phyloP scores from a whole-genome alignment of 2,329 filamentous ascomycete genomes.

The Hypomyces rosellus region DNA sequence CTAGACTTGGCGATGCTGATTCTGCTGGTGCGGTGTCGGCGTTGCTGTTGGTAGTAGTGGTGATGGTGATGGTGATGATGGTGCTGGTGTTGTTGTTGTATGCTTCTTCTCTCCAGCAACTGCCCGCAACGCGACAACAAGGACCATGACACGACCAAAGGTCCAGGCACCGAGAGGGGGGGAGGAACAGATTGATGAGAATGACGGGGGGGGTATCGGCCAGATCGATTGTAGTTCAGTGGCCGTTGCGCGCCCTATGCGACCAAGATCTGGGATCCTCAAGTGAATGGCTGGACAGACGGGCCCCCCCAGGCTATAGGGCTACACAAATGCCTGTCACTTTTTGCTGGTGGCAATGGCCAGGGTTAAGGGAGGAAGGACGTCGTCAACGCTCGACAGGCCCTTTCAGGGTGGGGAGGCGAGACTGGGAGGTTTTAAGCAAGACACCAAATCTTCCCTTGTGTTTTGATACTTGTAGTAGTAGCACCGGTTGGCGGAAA shows the following conservation, averaged over 20 bases:
- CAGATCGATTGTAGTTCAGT: not conserved
- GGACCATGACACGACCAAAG: not conserved
- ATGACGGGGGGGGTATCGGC: not conserved
- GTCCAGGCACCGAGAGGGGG: not conserved
- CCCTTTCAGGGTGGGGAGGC: constrained; percentile 4
- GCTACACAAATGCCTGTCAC: constrained; percentile 10
- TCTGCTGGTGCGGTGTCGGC: not conserved
- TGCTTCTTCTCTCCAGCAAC: not conserved
- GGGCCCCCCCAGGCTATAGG: constrained; percentile 4
- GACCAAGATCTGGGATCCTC: constrained; percentile 6
- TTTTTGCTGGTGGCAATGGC: constrained; percentile 4
- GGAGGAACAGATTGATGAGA: not conserved
- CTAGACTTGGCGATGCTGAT: constrained; percentile 2
- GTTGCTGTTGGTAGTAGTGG: not conserved
- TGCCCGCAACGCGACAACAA: not conserved
- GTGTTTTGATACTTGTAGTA: not conserved
- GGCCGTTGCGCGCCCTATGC: constrained; percentile 7
- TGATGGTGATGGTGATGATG: too few species aligned
- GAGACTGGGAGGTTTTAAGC: constrained; percentile 3
- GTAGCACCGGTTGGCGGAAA: not conserved
- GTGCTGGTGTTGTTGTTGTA: not conserved
- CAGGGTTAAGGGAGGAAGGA: constrained; percentile 4
- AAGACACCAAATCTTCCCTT: not conserved
- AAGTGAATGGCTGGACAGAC: not conserved
- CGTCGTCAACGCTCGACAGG: constrained; percentile 1